phyloP scores from a whole-genome alignment of 495 filamentous ascomycete species.

The Tuber magnatum region DNA sequence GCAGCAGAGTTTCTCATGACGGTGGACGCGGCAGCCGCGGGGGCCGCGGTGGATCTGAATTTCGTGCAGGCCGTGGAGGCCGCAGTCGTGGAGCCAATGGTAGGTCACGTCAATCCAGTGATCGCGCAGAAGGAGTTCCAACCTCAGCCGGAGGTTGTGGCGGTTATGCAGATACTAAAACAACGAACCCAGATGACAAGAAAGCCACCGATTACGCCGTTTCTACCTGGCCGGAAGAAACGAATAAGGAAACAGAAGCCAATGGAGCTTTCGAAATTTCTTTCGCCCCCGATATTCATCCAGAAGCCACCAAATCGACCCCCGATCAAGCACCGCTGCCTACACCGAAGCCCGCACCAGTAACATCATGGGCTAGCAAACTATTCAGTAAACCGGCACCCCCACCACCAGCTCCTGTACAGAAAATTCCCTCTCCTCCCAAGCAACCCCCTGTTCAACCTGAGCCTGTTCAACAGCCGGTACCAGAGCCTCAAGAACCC shows the following conservation, averaged over 20 bases:
- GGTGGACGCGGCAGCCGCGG: conserved; percentile 56
- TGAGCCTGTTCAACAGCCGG: conserved; percentile 42
- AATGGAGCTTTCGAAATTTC: conserved; percentile 19
- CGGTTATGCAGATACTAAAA: conserved; percentile 28
- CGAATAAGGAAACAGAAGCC: conserved; percentile 30
- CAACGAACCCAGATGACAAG: conserved; percentile 38
- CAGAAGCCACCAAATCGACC: conserved; percentile 39
- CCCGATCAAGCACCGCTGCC: conserved; percentile 38
- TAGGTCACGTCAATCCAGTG: conserved; percentile 40
- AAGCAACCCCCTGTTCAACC: conserved; percentile 26
- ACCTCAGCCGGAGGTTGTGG: conserved; percentile 41
- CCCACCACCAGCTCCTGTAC: conserved; percentile 38
- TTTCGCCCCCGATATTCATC: conserved; percentile 7
- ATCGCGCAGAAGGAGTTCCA: conserved; percentile 31
- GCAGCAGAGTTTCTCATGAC: conserved; percentile 45
- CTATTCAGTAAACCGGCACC: conserved; percentile 43
- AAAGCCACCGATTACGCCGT: conserved; percentile 6
- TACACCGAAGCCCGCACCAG: conserved; percentile 33
- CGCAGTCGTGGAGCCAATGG: conserved; percentile 56
- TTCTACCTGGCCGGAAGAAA: conserved; percentile 19
- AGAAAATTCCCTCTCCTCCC: conserved; percentile 35
- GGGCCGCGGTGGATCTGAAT: conserved; percentile 49
- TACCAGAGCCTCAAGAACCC: conserved; percentile 24
- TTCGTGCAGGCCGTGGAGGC: conserved; percentile 66
- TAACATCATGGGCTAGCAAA: conserved; percentile 41